Percentiles rank a stretch among this genome's conserved stretches.
Conservation (phyloP, 78 protist species). For the Isochrysis galbana region DNA sequence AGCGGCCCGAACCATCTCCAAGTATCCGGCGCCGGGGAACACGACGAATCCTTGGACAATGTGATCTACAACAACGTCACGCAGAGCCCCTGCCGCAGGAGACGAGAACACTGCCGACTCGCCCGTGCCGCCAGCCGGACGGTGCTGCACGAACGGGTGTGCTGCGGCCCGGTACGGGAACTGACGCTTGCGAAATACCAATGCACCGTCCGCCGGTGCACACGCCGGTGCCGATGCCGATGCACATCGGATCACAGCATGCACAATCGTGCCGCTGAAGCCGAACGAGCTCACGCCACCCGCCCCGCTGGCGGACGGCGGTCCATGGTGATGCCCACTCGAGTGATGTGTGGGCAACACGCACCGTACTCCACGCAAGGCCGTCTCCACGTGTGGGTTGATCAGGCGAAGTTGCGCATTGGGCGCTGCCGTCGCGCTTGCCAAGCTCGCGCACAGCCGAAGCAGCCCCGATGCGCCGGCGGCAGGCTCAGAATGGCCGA, state of each 20-base stretch:
- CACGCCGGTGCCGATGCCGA: too few relatives aligned
- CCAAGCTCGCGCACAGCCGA: not conserved
- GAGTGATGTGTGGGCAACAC: not conserved
- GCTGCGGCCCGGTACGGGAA: too few relatives aligned
- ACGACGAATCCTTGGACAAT: too few relatives aligned
- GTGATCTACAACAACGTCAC: too few relatives aligned
- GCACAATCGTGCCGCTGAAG: constrained; percentile 24
- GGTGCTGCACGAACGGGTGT: too few relatives aligned
- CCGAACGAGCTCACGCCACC: constrained; percentile 22
- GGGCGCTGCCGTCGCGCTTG: not conserved
- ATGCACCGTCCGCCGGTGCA: too few relatives aligned
- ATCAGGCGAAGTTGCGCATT: not conserved
- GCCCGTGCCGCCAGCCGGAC: too few relatives aligned
- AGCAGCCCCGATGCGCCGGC: constrained; percentile 25
- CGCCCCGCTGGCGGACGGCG: not conserved
- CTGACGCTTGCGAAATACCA: too few relatives aligned
- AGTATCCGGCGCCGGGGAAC: too few relatives aligned
- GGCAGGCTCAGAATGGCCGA: constrained; percentile 75
- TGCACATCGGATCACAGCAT: not conserved
- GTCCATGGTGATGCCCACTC: not conserved
- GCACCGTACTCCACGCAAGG: not conserved
- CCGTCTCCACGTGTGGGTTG: not conserved
- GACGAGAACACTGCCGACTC: too few relatives aligned
- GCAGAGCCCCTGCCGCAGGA: too few relatives aligned
- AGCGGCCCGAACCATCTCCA: too few relatives aligned